A percentile compares a stretch with the other conserved stretches of the same genome.
Evolutionary conservation across 768 basidiomycete species (phyloP).

Genomic region (Lactarius sanguifluus): DNA sequence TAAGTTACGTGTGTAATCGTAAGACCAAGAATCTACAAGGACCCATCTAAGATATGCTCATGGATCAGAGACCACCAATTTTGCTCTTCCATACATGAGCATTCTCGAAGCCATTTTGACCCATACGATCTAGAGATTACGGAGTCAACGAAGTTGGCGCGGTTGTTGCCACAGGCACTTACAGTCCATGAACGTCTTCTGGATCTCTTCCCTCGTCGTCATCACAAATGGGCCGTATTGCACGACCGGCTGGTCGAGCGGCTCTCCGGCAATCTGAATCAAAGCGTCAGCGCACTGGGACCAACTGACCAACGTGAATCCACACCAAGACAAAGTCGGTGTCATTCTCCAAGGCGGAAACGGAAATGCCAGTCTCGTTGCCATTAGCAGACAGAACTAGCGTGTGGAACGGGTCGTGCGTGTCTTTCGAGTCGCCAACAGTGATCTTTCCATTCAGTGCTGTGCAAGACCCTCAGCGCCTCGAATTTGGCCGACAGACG

Average conservation of each 20-base stretch:
- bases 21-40: background rate
- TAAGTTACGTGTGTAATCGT: too few relatives aligned
- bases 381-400: conserved; percentile 69
- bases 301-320: background rate
- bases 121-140: conserved; percentile 55
- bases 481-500: background rate
- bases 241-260: conserved; percentile 82
- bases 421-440: conserved; percentile 51
- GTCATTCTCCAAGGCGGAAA: conserved; percentile 57
- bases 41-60: conserved; percentile 20
- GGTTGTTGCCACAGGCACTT: conserved; percentile 31
- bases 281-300: background rate
- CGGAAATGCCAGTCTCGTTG: conserved; percentile 64
- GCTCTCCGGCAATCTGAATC: conserved; percentile 75
- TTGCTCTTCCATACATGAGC: conserved; percentile 85
- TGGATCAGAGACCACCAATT: conserved; percentile 50
- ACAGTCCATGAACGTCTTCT: conserved; percentile 82
- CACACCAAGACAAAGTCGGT: conserved; percentile 76
- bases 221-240: conserved; percentile 91
- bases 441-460: conserved; percentile 65
- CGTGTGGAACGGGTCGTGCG: conserved; percentile 68
- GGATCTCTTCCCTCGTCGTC: conserved; percentile 76
- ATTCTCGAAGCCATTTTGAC: conserved; percentile 87
- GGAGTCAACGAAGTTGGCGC: background rate
- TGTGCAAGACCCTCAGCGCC: conserved; percentile 34